Evolutionary conservation across 768 basidiomycete species (phyloP), one percentile per base, ranked within the genome.

Genomic region (Leucosporidium scottii): DNA sequence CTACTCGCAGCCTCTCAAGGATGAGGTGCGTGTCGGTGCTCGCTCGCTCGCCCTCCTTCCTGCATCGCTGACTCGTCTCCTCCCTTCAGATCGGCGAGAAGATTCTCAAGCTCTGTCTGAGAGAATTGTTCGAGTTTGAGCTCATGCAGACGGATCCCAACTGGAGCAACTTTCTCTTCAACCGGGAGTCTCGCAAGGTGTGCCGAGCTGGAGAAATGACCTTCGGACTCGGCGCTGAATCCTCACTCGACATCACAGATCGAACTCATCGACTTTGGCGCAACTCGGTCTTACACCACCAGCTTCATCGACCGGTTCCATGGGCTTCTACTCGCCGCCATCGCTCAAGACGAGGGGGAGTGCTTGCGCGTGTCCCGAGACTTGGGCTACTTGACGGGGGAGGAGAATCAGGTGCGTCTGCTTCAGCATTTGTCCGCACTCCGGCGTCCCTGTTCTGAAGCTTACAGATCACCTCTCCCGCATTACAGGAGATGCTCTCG

Each of bases 61-160:
- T n/a, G n/a, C n/a, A n/a, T 44, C 39, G 15, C 39, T 62, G 53
- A 48, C 47, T n/a, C 61, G 31, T 10, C 9, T 17, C 39, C 48
- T 28, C 3, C 1, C 18, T 23, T 17, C 75, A 97, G 94, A 94
- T 98, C 75, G 90, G 92, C 4, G 79, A 83, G 4, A 81, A 86
- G 63, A 84, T 96, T 56, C 82, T 97, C 60, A 87, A 90, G 56
- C 82, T 99, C 10, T 97, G 92, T 76, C 80, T 99, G 50, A 85
- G 83, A 66, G 96, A 98, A 76, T 84, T 99, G 10, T 96, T 97
- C 77, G 82, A 86, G 67, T 94, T 96, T 80, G 82, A 89, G 36
- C 78, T 88, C 53, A 98, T 99, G 96, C 96, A 98, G 78, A 99
- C 94, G 0, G 94, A 99, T 76, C 96, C 96, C 4, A 98, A 99